Evolutionary conservation across 2,329 filamentous ascomycete species (phyloP).

Genomic region (Orbilia blumenaviensis): DNA sequence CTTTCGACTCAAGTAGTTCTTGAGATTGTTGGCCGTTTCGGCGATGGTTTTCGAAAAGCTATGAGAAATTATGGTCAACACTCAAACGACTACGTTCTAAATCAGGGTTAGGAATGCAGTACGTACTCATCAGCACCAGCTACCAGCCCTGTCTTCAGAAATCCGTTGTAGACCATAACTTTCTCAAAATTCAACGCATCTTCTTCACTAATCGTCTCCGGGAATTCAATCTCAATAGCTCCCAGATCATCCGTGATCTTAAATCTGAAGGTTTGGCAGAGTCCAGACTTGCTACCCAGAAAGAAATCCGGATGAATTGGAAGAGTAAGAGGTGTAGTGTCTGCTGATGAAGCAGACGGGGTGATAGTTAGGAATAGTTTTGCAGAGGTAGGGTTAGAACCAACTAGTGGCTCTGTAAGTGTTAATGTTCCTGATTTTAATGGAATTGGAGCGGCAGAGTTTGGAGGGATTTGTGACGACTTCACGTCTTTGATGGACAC

Average conservation of each 20-base stretch:
- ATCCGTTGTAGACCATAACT: conserved; percentile 54
- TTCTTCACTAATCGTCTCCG: conserved; percentile 38
- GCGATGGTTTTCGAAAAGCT: conserved; percentile 48
- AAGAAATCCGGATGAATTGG: conserved; percentile 47
- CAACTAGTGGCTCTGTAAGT: conserved; percentile 39
- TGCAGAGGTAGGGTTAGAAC: conserved; percentile 27
- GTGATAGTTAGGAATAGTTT: conserved; percentile 51
- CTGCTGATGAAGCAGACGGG: not conserved
- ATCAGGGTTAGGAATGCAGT: not conserved
- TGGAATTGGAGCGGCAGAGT: conserved; percentile 10
- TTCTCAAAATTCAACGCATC: conserved; percentile 55
- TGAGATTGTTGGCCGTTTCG: conserved; percentile 36
- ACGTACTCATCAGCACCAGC: conserved; percentile 55
- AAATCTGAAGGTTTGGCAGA: conserved; percentile 48
- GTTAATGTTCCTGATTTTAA: conserved; percentile 46
- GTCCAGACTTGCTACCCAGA: conserved; percentile 43
- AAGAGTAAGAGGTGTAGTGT: conserved; percentile 29
- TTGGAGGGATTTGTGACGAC: conserved; percentile 32
- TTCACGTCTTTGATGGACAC: conserved; percentile 48
- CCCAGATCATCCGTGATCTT: conserved; percentile 38
- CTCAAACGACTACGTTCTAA: not conserved
- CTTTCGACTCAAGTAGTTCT: conserved; percentile 31
- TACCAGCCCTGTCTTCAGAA: conserved; percentile 52
- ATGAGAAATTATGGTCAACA: not conserved
- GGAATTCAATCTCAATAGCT: conserved; percentile 55